Evolutionary conservation across 148 eudicot genomes (phyloP), one percentile per base, ranked within the genome.

Genomic region (Persicaria tinctoria): DNA sequence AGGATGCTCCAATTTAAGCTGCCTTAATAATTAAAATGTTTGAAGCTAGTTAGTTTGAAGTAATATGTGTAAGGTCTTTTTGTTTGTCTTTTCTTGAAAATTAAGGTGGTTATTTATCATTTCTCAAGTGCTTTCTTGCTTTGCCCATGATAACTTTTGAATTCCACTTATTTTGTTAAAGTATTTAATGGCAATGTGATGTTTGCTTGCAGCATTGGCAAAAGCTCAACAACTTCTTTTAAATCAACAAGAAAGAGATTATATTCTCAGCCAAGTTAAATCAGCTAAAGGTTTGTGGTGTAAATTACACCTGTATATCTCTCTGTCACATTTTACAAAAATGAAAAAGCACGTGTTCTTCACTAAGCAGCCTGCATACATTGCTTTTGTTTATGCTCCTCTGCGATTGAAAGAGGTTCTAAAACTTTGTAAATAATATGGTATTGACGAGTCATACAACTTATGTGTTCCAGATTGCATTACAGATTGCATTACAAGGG

Each of bases 161-260:
- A 64, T 64, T 50, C 20, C 38, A 20, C 20, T 3, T 45, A 46
- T 7, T 5, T 10, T 54, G 44, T 73, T 38, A 5, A 73, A 5
- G 27, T 18, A 46, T 13, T 17, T 2, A 51, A 53, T 74, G 47
- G 59, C 73, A 62, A 73, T 74, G 46, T n/a, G 48, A 16, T 75
- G 18, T 74, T 75, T 54, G 75, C 63, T 72, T 75, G 78, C 97
- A 96, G 99, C 99, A 51, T 78, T 96, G 75, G 97, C 99, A 60
- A 96, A 96, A 88, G 99, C 99, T 50, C 99, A 96, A 70, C 99
- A 96, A 77, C 79, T 90, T 76, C 87, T 96, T 79, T 94, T 90
- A 75, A 95, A 96, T 83, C 84, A 84, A 70, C 91, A 90, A 85
- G 99, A 96, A 81, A 86, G 97, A 79, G 95, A 86, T 32, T 96